These are phyloP conservation scores for Cadophora malorum DNA, from an alignment of 2,329 filamentous ascomycete species.

Conservation along the genomic window DNA sequence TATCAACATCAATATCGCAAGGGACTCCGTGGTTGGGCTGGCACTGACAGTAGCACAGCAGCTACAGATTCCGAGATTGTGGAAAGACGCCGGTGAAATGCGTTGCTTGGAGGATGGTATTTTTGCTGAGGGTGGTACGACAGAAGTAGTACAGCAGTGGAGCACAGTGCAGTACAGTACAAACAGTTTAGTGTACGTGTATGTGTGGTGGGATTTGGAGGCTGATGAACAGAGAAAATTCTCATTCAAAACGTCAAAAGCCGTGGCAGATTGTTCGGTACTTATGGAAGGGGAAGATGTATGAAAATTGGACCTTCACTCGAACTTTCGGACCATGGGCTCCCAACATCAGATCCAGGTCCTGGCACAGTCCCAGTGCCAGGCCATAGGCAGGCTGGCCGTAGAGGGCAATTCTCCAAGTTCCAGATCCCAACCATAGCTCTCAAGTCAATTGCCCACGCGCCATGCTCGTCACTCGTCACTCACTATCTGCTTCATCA, in stretches of 20 bases:
- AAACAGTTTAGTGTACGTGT: neutral
- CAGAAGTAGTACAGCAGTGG: neutral
- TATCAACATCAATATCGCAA: conserved; percentile 4
- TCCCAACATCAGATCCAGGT: conserved; percentile 24
- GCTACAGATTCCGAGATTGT: conserved; percentile 10
- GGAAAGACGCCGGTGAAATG: neutral
- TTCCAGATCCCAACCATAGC: neutral
- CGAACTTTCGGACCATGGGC: conserved; percentile 23
- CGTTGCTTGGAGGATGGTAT: conserved; percentile 3
- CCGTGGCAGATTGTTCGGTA: conserved; percentile 22
- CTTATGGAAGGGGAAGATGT: conserved; percentile 25
- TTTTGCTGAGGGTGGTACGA: neutral
- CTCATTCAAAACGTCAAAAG: conserved; percentile 17
- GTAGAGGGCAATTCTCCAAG: conserved; percentile 6
- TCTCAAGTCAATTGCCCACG: neutral
- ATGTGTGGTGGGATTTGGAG: conserved; percentile 5
- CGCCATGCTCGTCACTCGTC: neutral
- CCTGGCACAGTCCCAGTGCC: conserved; percentile 4
- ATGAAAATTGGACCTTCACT: conserved; percentile 26
- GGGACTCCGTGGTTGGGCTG: conserved; percentile 10
- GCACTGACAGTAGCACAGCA: conserved; percentile 10
- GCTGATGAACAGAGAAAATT: conserved; percentile 21
- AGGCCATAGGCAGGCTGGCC: neutral
- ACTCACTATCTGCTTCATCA: neutral
- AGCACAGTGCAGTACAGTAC: neutral